These are phyloP conservation scores for Ceratocystiopsis minuta DNA, from an alignment of 2,329 filamentous ascomycete species.

Conservation along the genomic window DNA sequence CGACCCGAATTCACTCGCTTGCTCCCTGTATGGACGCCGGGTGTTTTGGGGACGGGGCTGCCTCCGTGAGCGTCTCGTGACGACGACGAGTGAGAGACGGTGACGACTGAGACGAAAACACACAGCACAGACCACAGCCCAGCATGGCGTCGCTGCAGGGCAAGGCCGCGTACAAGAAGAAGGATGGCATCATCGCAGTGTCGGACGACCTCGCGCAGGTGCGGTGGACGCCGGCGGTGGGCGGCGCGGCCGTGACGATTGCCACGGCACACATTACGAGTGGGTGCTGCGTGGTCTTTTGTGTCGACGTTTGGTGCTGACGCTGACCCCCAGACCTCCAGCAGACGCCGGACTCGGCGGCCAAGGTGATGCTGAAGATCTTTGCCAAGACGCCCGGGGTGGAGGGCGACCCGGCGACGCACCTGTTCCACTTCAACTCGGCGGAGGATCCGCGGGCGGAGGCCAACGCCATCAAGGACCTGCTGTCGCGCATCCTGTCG, in stretches of 20 bases:
- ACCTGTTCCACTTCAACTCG: constrained; percentile 83
- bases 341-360: constrained; percentile 72
- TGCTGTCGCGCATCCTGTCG: constrained; percentile 61
- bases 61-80: too few relatives aligned
- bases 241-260: constrained; percentile 49
- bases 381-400: constrained; percentile 49
- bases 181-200: constrained; percentile 69
- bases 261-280: constrained; percentile 64
- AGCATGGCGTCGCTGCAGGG: constrained; percentile 43
- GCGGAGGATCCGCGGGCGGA: constrained; percentile 56
- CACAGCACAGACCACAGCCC: too few relatives aligned
- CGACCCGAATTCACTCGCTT: not conserved
- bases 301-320: not conserved
- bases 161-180: constrained; percentile 78
- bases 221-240: constrained; percentile 55
- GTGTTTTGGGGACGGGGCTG: too few relatives aligned
- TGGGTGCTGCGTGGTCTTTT: constrained; percentile 24
- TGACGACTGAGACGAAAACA: not conserved
- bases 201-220: constrained; percentile 55
- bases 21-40: too few relatives aligned
- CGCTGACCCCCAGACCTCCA: constrained; percentile 50
- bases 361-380: constrained; percentile 89
- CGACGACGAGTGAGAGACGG: too few relatives aligned
- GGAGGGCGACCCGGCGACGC: constrained; percentile 42
- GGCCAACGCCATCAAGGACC: constrained; percentile 69